phyloP scores from a whole-genome alignment of 495 filamentous ascomycete genomes.

The Pseudoneurospora amorphoporcata region DNA sequence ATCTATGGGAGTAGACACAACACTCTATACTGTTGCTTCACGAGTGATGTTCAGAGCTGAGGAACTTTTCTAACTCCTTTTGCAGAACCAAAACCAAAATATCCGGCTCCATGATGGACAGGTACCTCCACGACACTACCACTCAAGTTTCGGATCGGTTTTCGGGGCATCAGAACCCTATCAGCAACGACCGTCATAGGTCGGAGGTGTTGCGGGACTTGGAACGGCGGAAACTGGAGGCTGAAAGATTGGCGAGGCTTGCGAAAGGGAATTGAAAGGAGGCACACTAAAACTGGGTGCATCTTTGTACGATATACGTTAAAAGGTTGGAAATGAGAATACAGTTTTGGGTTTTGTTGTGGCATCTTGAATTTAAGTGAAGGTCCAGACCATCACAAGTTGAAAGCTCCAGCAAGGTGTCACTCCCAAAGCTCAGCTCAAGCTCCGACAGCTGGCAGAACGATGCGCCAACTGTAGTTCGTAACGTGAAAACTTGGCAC shows the following conservation, averaged over 20 bases:
- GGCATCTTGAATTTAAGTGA: not conserved
- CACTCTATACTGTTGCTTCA: not conserved
- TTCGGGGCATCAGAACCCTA: not conserved
- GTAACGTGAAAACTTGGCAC: not conserved
- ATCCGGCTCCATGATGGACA: not conserved
- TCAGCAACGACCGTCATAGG: not conserved
- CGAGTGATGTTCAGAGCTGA: not conserved
- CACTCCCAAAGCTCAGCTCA: not conserved
- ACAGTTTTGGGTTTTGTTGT: not conserved
- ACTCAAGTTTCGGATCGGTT: not conserved
- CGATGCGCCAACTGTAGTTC: not conserved
- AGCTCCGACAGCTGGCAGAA: not conserved
- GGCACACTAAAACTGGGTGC: not conserved
- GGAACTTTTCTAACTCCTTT: not conserved
- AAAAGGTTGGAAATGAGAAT: not conserved
- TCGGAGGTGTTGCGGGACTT: not conserved
- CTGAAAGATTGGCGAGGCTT: constrained; percentile 1
- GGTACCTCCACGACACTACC: constrained; percentile 5
- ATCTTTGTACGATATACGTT: not conserved
- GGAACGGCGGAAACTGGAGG: not conserved
- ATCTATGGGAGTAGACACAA: not conserved
- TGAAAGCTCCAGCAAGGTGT: not conserved
- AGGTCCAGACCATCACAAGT: not conserved
- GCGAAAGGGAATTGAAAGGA: not conserved
- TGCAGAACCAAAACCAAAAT: not conserved